A percentile compares a stretch with the other conserved stretches of the same genome.
phyloP scores from a whole-genome alignment of 2,329 filamentous ascomycete genomes.

The Microsporum canis region DNA sequence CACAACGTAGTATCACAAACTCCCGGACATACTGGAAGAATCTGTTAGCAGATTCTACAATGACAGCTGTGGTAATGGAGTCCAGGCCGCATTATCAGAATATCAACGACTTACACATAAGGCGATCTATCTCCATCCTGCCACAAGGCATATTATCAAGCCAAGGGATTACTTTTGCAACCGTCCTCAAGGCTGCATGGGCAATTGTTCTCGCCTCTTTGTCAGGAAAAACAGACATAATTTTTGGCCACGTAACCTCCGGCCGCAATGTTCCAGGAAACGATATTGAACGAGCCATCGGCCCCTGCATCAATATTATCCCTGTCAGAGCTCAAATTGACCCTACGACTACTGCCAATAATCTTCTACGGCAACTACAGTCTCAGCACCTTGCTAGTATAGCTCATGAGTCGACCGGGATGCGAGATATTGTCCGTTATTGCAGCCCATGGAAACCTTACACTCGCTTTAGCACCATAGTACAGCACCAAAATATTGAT shows the following conservation, averaged over 20 bases:
- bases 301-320: neutral
- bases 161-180: conserved; percentile 44
- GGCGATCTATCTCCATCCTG: neutral
- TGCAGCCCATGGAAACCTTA: conserved; percentile 32
- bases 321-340: neutral
- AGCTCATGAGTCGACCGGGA: conserved; percentile 44
- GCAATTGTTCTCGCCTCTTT: conserved; percentile 44
- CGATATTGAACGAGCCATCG: conserved; percentile 41
- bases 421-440: conserved; percentile 41
- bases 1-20: neutral
- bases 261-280: conserved; percentile 45
- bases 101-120: neutral
- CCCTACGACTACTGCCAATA: conserved; percentile 42
- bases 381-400: conserved; percentile 46
- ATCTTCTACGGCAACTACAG: conserved; percentile 30
- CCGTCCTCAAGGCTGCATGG: conserved; percentile 50
- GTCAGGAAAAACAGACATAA: conserved; percentile 39
- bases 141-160: conserved; percentile 17
- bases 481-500: conserved; percentile 30
- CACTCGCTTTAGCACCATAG: conserved; percentile 29
- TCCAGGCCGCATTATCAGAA: neutral
- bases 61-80: neutral
- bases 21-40: neutral
- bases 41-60: neutral
- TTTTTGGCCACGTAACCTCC: conserved; percentile 50